These are phyloP conservation scores for Pulveroboletus frians DNA, from an alignment of 768 basidiomycete species.

Conservation along the genomic window DNA sequence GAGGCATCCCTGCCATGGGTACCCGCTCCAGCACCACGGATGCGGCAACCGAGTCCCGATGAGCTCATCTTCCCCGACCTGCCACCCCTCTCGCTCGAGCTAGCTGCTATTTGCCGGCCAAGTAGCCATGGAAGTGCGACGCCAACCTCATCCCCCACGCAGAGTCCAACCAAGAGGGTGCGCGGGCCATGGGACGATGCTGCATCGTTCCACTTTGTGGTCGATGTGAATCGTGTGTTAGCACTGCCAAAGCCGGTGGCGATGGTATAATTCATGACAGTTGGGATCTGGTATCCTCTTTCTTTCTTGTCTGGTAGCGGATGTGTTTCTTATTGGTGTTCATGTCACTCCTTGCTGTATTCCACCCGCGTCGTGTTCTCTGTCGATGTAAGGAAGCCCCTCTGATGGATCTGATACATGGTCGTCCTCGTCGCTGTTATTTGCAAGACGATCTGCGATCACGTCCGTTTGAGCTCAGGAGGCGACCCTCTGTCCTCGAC, in stretches of 20 bases:
- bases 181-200: slow-evolving; percentile 62
- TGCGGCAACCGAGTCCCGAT: slow-evolving; percentile 3
- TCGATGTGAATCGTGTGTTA: slow-evolving; percentile 47
- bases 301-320: neutral
- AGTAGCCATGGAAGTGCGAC: slow-evolving; percentile 5
- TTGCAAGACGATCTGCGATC: slow-evolving; percentile 10
- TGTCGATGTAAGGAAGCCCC: too few relatives aligned
- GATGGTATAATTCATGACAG: slow-evolving; percentile 7
- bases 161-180: slow-evolving; percentile 16
- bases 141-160: slow-evolving; percentile 17
- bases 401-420: too few relatives aligned
- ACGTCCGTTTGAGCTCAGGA: neutral
- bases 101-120: slow-evolving; percentile 15
- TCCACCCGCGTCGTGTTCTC: too few relatives aligned
- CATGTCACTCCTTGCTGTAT: neutral
- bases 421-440: neutral
- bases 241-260: slow-evolving; percentile 44
- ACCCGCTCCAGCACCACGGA: slow-evolving; percentile 17
- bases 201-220: slow-evolving; percentile 35
- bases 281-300: neutral
- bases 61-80: slow-evolving; percentile 17
- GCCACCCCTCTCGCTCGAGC: slow-evolving; percentile 21
- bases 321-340: neutral
- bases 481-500: neutral
- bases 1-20: slow-evolving; percentile 24